phyloP scores from a whole-genome alignment of 2,329 filamentous ascomycete species.

The Elsinoe necatrix region DNA sequence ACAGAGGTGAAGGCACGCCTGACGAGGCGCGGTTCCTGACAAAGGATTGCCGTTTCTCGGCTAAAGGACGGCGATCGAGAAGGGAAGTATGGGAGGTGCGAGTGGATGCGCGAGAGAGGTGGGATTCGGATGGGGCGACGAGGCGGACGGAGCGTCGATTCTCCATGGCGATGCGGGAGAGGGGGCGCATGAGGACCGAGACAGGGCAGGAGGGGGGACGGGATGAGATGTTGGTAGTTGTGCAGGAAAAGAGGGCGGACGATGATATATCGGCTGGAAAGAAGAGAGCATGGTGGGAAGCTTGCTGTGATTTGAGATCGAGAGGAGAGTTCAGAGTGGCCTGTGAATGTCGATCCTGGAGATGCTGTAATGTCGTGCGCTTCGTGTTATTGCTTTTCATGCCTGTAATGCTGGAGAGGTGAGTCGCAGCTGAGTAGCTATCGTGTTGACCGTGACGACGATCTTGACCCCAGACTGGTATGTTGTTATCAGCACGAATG shows the following conservation, averaged over 20 bases:
- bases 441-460: conserved; percentile 34
- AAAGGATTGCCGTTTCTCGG: conserved; percentile 36
- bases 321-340: conserved; percentile 23
- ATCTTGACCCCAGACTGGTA: conserved; percentile 31
- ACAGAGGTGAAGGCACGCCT: conserved; percentile 32
- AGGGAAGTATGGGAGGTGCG: conserved; percentile 21
- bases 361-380: conserved; percentile 24
- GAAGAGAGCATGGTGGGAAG: conserved; percentile 24
- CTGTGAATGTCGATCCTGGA: conserved; percentile 22
- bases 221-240: conserved; percentile 25
- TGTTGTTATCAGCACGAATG: conserved; percentile 32
- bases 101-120: neutral
- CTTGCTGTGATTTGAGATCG: conserved; percentile 28
- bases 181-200: conserved; percentile 20
- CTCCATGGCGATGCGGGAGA: conserved; percentile 26
- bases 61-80: conserved; percentile 30
- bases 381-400: conserved; percentile 23
- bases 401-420: conserved; percentile 26
- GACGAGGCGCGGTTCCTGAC: conserved; percentile 35
- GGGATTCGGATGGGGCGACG: conserved; percentile 28
- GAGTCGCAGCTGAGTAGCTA: conserved; percentile 36
- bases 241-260: conserved; percentile 30
- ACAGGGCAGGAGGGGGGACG: conserved; percentile 20
- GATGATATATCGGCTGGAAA: conserved; percentile 35
- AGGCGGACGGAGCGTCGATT: conserved; percentile 35